Evolutionary conservation across 2,329 filamentous ascomycete species (phyloP).

Genomic region (Arthrobotrys musiformis): DNA sequence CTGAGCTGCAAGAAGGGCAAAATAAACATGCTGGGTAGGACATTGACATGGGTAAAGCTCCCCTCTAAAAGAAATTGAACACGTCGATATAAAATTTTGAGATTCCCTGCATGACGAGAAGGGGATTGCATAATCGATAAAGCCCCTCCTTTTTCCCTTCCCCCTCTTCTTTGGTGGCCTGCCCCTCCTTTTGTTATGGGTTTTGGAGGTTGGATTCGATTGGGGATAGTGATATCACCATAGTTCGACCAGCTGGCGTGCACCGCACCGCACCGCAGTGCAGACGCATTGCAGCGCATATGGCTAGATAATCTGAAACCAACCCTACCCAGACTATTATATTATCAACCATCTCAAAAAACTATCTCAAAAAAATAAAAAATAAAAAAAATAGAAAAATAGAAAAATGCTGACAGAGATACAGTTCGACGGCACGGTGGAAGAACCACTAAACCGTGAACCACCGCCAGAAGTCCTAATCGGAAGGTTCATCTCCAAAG

Average conservation of each 20-base stretch:
- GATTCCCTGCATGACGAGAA: slow-evolving; percentile 3
- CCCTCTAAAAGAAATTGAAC: slow-evolving; percentile 4
- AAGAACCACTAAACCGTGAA: slow-evolving; percentile 67
- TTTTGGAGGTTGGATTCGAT: background rate
- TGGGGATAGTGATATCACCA: slow-evolving; percentile 26
- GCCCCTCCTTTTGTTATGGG: background rate
- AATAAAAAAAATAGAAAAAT: background rate
- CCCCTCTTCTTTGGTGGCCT: background rate
- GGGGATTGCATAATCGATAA: slow-evolving; percentile 47
- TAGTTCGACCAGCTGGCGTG: slow-evolving; percentile 23
- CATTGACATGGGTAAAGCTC: slow-evolving; percentile 46
- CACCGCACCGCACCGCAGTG: slow-evolving; percentile 8
- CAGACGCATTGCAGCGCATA: no score
- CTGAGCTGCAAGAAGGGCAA: background rate
- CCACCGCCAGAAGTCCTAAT: slow-evolving; percentile 65
- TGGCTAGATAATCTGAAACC: slow-evolving; percentile 4
- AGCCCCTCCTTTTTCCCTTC: background rate
- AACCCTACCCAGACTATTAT: background rate
- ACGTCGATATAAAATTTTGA: slow-evolving; percentile 3
- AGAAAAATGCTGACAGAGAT: slow-evolving; percentile 4
- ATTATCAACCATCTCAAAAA: slow-evolving; percentile 13
- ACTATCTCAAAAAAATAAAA: background rate
- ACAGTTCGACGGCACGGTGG: slow-evolving; percentile 63
- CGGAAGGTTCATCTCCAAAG: slow-evolving; percentile 67
- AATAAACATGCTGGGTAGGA: slow-evolving; percentile 46